A percentile compares a stretch with the other conserved stretches of the same genome.
Conservation (phyloP, 2,329 filamentous ascomycete genomes). For the Aspergillus sp. region DNA sequence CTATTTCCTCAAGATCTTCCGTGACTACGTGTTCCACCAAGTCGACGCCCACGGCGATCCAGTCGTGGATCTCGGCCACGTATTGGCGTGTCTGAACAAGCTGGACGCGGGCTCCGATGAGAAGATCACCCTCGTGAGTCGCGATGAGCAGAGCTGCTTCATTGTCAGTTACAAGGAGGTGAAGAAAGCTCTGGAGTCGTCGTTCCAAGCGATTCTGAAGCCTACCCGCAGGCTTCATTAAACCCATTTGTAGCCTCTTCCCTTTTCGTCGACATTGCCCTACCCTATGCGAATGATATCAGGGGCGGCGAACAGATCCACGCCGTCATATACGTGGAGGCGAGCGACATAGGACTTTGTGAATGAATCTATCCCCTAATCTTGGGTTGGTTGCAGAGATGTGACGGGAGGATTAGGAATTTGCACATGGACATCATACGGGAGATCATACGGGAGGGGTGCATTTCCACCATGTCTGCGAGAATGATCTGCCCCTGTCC, state of each 20-base stretch:
- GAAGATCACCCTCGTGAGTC: conserved; percentile 77
- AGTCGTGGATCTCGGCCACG: conserved; percentile 82
- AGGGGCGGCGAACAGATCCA: no score
- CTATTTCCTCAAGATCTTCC: conserved; percentile 90
- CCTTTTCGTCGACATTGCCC: neutral
- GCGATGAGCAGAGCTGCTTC: conserved; percentile 87
- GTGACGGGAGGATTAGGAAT: no score
- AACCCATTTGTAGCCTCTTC: neutral
- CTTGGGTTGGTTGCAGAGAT: no score
- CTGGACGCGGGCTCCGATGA: conserved; percentile 88
- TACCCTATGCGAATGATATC: no score
- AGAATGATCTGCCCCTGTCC: no score
- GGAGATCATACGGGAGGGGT: no score
- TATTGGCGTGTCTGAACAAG: conserved; percentile 84
- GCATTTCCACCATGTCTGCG: no score
- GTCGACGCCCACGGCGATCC: conserved; percentile 82
- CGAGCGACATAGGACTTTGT: no score
- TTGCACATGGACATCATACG: no score
- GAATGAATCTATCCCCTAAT: no score
- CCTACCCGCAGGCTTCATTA: conserved; percentile 36
- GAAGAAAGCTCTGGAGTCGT: conserved; percentile 62
- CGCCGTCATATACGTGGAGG: conserved; percentile 8
- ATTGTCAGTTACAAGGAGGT: conserved; percentile 89
- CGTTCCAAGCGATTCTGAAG: conserved; percentile 59
- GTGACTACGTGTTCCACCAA: conserved; percentile 96